phyloP scores from a whole-genome alignment of 768 basidiomycete genomes.

The Kwoniella sp. region DNA sequence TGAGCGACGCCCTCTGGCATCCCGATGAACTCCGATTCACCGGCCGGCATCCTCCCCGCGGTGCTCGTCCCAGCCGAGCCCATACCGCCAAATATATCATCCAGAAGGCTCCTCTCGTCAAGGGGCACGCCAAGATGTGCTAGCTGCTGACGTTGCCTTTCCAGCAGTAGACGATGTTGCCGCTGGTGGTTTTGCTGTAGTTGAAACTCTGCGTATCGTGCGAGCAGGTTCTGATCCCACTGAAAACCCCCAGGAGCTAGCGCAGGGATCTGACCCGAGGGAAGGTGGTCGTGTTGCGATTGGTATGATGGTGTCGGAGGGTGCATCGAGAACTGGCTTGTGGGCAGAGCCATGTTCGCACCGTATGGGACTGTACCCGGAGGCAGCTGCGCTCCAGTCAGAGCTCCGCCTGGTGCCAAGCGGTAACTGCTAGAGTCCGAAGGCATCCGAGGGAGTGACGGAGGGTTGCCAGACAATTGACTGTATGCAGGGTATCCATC shows the following conservation, averaged over 20 bases:
- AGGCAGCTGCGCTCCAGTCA: not conserved
- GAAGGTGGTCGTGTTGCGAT: not conserved
- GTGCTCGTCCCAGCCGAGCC: not conserved
- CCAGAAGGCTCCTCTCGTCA: conserved; percentile 32
- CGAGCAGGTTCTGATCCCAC: conserved; percentile 21
- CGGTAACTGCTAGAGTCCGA: conserved; percentile 4
- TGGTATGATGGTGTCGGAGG: not conserved
- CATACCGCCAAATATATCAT: conserved; percentile 37
- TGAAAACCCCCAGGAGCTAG: conserved; percentile 1
- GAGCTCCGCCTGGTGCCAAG: not conserved
- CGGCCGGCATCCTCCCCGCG: not conserved
- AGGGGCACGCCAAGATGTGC: conserved; percentile 36
- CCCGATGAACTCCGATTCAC: not conserved
- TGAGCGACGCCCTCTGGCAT: not conserved
- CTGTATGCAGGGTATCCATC: not conserved
- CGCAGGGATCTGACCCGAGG: not conserved
- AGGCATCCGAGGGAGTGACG: conserved; percentile 6
- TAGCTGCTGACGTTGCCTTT: conserved; percentile 39
- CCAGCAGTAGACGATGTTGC: conserved; percentile 36
- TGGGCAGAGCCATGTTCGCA: not conserved
- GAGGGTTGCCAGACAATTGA: not conserved
- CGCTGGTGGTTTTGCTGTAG: conserved; percentile 44
- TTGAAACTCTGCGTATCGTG: conserved; percentile 43
- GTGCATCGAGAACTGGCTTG: not conserved
- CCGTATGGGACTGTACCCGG: not conserved